Base-by-base conservation (phyloP, 2,329 filamentous ascomycete genomes). In the Clonostachys sp. region DNA sequence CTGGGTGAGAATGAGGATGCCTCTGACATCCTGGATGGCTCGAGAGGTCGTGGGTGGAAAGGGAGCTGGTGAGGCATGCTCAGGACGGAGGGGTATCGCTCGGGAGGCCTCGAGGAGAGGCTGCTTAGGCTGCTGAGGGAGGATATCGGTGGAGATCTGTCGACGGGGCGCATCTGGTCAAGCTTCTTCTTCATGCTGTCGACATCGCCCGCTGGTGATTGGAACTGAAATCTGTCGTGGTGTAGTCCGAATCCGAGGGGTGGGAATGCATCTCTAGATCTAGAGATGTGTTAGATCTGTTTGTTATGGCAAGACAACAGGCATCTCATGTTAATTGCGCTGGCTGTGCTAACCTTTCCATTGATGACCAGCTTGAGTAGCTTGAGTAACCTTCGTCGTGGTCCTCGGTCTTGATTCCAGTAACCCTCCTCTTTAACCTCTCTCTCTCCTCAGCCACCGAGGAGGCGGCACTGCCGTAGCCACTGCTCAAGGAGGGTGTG, bases 101-200 rank as follows among this genome's bases (percentile, higher is more conserved):
- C 63, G 56, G 24, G 24, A 9, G 24, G 24, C 24, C 24, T 30
- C 24, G 24, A 30, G 9, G 24, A 30, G 24, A 30, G 24, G 9
- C 24, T 30, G 67, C 53, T 2, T 72, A 74, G 10, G 67, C 61
- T 48, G 68, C 72, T 30, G 6, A 77, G 61, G 5, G 66, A 63
- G 10, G 73, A 72, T 14, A 36, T 30, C 44, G 68, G 68, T 18
- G 73, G 67, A 3, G 73, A 71, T 14, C 68, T 73, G 48, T 76
- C 73, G n/a, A 71, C 55, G 1, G 63, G 66, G 36, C 71, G 66
- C 36, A 70, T 61, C 2, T 72, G 68, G 48, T 80, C 71, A n/a
- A 83, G 65, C 61, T 78, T 82, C 59, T 76, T 77, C 50, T 80
- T 73, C 57, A 81, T 70, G 50, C 76, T 73, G 45, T 80, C 73